Percentiles rank a stretch among this genome's conserved stretches.
phyloP scores from a whole-genome alignment of 2,329 filamentous ascomycete genomes.

The Scopulariopsis brevicaulis region DNA sequence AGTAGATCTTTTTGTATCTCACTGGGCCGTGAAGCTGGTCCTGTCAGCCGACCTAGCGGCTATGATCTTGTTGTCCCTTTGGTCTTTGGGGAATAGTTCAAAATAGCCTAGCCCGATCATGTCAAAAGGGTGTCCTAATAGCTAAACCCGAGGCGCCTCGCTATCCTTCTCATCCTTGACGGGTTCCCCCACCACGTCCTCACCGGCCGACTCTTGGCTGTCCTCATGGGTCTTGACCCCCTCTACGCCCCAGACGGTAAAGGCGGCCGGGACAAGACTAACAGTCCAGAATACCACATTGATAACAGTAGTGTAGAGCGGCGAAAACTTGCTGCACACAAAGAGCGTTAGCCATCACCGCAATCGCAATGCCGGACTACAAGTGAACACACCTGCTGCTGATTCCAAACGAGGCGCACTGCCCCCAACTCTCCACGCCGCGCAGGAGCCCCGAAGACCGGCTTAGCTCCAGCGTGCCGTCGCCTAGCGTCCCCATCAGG shows the following conservation, averaged over 20 bases:
- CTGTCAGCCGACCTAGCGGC: too few relatives aligned
- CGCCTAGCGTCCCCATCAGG: conserved; percentile 12
- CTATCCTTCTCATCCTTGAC: neutral
- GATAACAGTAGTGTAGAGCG: conserved; percentile 13
- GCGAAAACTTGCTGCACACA: conserved; percentile 12
- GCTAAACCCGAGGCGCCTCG: neutral
- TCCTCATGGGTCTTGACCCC: conserved; percentile 4
- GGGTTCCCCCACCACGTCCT: neutral
- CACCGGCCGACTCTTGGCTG: neutral
- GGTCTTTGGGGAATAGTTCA: too few relatives aligned
- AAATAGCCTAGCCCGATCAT: too few relatives aligned
- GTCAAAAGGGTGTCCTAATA: neutral
- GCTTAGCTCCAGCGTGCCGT: conserved; percentile 3
- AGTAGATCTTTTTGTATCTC: too few relatives aligned
- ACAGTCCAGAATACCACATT: conserved; percentile 13
- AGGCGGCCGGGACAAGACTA: conserved; percentile 10
- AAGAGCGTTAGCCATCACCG: neutral
- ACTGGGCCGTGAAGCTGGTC: too few relatives aligned
- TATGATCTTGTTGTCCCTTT: too few relatives aligned
- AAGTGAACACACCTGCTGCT: conserved; percentile 8
- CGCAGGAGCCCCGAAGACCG: conserved; percentile 6
- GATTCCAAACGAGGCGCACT: conserved; percentile 7
- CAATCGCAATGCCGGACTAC: neutral
- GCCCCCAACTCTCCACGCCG: conserved; percentile 6
- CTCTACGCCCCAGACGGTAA: conserved; percentile 11